These are phyloP conservation scores for Russula emetica DNA, from an alignment of 768 basidiomycete genomes.

Conservation along the genomic window DNA sequence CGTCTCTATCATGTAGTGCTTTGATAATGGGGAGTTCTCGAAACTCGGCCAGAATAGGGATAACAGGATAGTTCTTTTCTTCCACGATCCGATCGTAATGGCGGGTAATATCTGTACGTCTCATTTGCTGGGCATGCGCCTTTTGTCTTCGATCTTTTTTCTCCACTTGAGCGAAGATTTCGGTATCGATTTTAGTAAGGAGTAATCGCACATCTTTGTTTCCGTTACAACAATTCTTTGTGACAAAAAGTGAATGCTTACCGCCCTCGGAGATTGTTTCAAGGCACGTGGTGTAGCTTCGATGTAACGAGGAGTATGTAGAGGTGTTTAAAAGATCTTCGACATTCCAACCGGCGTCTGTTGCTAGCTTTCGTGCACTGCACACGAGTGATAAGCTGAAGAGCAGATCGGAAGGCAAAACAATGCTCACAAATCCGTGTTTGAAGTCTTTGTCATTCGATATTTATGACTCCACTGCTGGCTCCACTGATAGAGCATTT, in stretches of 20 bases:
- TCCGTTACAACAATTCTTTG: background rate
- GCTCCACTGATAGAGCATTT: background rate
- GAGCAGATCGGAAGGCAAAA: background rate
- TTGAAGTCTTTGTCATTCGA: slow-evolving; percentile 5
- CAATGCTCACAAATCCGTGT: slow-evolving; percentile 10
- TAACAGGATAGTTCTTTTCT: slow-evolving; percentile 30
- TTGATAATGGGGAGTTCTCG: slow-evolving; percentile 46
- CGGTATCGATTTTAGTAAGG: slow-evolving; percentile 30
- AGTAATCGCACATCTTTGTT: slow-evolving; percentile 35
- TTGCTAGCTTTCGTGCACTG: slow-evolving; percentile 12
- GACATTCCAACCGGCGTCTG: slow-evolving; percentile 11
- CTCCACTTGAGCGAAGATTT: slow-evolving; percentile 33
- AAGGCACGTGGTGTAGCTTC: slow-evolving; percentile 4
- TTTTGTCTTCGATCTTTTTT: slow-evolving; percentile 32
- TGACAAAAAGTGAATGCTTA: slow-evolving; percentile 9
- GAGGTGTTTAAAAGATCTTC: slow-evolving; percentile 12
- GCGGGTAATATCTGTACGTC: slow-evolving; percentile 38
- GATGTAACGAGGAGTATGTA: slow-evolving; percentile 14
- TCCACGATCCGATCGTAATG: slow-evolving; percentile 47
- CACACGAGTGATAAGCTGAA: background rate
- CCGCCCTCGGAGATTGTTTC: slow-evolving; percentile 11
- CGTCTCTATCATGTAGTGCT: slow-evolving; percentile 33
- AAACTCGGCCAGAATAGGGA: slow-evolving; percentile 50
- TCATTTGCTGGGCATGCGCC: slow-evolving; percentile 31
- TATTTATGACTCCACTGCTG: slow-evolving; percentile 1